Evolutionary conservation across 495 filamentous ascomycete species (phyloP), one percentile per base, ranked within the genome.

Genomic region (Penicillium goetzii): DNA sequence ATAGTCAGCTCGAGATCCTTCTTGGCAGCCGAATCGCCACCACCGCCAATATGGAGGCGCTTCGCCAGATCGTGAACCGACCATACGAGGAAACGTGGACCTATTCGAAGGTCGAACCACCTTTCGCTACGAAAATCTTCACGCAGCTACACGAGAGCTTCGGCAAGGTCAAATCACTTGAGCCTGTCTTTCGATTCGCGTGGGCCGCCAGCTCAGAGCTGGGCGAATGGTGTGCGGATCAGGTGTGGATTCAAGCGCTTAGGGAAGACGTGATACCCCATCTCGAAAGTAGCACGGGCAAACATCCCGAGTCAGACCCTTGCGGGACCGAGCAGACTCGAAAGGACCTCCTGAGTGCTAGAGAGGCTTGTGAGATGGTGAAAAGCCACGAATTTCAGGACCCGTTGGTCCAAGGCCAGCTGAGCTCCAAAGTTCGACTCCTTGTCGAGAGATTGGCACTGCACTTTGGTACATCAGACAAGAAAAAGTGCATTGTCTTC

Each of bases 151-250:
- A 85, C 25, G 65, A 69, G 0, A 72, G 78, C 17, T 88, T 89
- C 62, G 86, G 86, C 1, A 74, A 86, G 23, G 77, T 92, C 6
- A 63, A 72, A 2, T 71, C 80, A 1, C 85, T 98, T 49, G 69
- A 75, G 23, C 85, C 82, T 43, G 73, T 87, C 1, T 89, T 93
- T 43, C 60, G 68, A 28, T 88, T 84, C 64, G 75, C 89, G 2
- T 83, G 72, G 43, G 66, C 80, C 34, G 86, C 88, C 21, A 85
- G 81, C 33, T 81, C 88, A 15, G 85, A 96, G 64, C 78, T 98
- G 12, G 93, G 95, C 8, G 73, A 80, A 26, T 99, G 95, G 95
- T 91, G 89, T 65, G 84, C 92, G n/a, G 94, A 99, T 72, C 78
- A 84, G 28, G 84, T 90, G 45, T 97, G 94, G 92, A 75, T 78